Evolutionary conservation across 176 grass and related monocot genomes (phyloP).

Genomic region (Hordeum vulgare): DNA sequence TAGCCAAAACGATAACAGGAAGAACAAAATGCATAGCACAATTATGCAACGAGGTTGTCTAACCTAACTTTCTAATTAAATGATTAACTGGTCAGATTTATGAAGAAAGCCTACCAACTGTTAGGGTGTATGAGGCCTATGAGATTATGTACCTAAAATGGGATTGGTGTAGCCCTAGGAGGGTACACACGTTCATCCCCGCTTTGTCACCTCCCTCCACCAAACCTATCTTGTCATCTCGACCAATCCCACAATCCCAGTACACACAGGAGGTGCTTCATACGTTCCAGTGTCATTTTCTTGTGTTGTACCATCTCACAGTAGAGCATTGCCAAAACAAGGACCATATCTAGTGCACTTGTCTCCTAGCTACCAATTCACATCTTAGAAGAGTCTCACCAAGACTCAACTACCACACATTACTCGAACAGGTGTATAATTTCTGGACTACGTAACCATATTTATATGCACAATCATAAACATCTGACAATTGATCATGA

Average conservation of each 20-base stretch:
- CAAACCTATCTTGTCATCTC: background rate
- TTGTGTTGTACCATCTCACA: background rate
- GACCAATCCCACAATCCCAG: background rate
- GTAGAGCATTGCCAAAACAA: background rate
- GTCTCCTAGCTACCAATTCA: background rate
- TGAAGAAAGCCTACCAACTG: background rate
- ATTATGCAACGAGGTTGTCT: background rate
- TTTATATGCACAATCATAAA: background rate
- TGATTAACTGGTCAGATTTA: background rate
- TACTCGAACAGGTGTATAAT: background rate
- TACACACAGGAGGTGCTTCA: background rate
- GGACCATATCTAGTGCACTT: background rate
- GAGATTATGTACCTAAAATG: background rate
- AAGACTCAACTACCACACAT: background rate
- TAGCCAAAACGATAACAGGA: background rate
- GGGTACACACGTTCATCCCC: slow-evolving; percentile 1
- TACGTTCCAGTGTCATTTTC: background rate
- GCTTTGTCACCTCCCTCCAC: background rate
- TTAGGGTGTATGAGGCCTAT: background rate
- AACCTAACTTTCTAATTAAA: background rate
- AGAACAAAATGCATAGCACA: background rate
- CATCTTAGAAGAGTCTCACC: background rate
- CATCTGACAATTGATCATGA: background rate
- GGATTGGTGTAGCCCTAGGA: slow-evolving; percentile 2
- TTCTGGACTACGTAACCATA: background rate